Conservation (phyloP, 345 rosid genomes). For the Corchorus olitorius region DNA sequence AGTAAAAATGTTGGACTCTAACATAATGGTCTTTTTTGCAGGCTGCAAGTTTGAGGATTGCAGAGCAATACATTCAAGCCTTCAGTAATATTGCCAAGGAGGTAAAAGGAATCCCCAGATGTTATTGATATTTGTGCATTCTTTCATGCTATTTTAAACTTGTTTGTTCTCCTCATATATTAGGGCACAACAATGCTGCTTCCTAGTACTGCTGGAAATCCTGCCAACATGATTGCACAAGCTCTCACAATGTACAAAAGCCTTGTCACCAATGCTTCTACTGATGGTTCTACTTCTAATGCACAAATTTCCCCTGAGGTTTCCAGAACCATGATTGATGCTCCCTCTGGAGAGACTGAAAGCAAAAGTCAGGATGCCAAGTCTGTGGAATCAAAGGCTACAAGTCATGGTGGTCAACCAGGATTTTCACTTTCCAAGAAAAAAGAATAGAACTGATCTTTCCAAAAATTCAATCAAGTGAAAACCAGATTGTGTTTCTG, state of each 20-base stretch:
- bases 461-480: not conserved
- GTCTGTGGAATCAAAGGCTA: conserved; percentile 25
- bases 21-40: conserved; percentile 35
- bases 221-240: conserved; percentile 76
- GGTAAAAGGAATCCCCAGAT: conserved; percentile 40
- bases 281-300: conserved; percentile 28
- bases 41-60: conserved; percentile 89
- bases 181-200: conserved; percentile 93
- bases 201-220: conserved; percentile 68
- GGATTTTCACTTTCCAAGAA: conserved; percentile 61
- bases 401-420: conserved; percentile 22
- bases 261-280: conserved; percentile 48
- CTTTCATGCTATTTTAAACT: not conserved
- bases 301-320: conserved; percentile 25
- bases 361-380: conserved; percentile 24
- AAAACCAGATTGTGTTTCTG: conserved; percentile 2
- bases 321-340: conserved; percentile 26
- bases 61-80: conserved; percentile 82
- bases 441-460: conserved; percentile 25
- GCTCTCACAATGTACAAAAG: conserved; percentile 76
- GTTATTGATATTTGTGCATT: not conserved
- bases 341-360: conserved; percentile 29
- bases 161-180: not conserved
- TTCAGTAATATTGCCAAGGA: conserved; percentile 88
- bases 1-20: conserved; percentile 5